Conservation (phyloP, 192 early-diverging fungal species). For the Backusella parvicylindrica region DNA sequence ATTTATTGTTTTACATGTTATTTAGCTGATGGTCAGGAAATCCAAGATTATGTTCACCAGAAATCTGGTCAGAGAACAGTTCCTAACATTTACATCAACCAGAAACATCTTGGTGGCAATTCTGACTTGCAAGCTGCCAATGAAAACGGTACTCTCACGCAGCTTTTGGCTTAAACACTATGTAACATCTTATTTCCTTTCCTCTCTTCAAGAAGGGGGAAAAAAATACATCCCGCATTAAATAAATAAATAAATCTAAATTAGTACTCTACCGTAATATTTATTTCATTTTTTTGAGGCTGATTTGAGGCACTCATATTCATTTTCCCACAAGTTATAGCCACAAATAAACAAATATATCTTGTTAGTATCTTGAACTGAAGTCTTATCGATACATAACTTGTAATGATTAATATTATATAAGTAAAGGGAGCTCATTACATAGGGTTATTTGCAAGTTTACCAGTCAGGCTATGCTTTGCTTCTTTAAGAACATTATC, state of each 20-base stretch:
- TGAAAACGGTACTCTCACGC: constrained; percentile 34
- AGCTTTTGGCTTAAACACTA: constrained; percentile 33
- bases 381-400: no score
- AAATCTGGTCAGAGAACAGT: constrained; percentile 67
- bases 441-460: no score
- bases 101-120: constrained; percentile 66
- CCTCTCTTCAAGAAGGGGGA: neutral
- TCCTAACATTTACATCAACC: constrained; percentile 68
- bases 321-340: neutral
- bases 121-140: constrained; percentile 47
- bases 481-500: no score
- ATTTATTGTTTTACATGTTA: neutral
- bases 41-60: constrained; percentile 54
- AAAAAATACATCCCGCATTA: neutral
- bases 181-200: neutral
- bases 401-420: no score
- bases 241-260: neutral
- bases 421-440: no score
- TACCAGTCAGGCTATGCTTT: no score
- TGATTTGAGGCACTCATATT: neutral
- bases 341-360: neutral
- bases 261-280: neutral
- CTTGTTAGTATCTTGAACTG: no score
- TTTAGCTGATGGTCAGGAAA: constrained; percentile 42
- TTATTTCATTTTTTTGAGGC: neutral